A percentile compares a stretch with the other conserved stretches of the same genome.
Evolutionary conservation across 768 basidiomycete genomes (phyloP).

Genomic region (Russula dissimulans): DNA sequence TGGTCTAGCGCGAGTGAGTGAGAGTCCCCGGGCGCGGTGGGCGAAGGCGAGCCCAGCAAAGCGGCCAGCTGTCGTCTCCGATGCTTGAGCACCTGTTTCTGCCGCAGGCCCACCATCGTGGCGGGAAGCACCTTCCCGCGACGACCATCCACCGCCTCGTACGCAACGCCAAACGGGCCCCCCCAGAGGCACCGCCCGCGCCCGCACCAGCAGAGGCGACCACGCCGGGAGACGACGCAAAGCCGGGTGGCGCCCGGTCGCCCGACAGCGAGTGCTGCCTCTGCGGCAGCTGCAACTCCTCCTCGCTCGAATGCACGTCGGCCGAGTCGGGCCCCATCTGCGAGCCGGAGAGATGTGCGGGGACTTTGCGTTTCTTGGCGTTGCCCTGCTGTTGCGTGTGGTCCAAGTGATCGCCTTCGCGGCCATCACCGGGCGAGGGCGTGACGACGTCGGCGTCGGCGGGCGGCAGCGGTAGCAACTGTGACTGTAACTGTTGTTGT

Average conservation of each 20-base stretch:
- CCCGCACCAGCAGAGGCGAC: not conserved
- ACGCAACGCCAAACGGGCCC: not conserved
- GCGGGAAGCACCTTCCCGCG: slow-evolving; percentile 46
- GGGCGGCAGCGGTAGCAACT: slow-evolving; percentile 5
- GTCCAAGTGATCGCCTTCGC: slow-evolving; percentile 54
- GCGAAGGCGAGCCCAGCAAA: slow-evolving; percentile 57
- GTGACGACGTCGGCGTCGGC: slow-evolving; percentile 23
- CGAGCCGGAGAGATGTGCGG: slow-evolving; percentile 44
- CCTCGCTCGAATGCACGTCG: slow-evolving; percentile 34
- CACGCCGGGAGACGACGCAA: not conserved
- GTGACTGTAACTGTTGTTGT: no score
- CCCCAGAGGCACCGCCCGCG: not conserved
- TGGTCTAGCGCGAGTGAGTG: slow-evolving; percentile 68
- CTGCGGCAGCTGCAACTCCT: slow-evolving; percentile 21
- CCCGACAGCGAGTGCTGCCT: not conserved
- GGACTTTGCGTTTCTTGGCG: slow-evolving; percentile 84
- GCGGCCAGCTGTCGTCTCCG: slow-evolving; percentile 64
- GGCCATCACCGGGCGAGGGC: slow-evolving; percentile 30
- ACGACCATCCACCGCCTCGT: slow-evolving; percentile 10
- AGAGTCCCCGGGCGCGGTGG: slow-evolving; percentile 22
- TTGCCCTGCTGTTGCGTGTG: slow-evolving; percentile 71
- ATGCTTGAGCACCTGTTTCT: slow-evolving; percentile 62
- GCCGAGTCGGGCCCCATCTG: slow-evolving; percentile 35
- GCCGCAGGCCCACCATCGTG: slow-evolving; percentile 60
- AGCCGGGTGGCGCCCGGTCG: slow-evolving; percentile 24